These are phyloP conservation scores for Halophytophthora polymorphica DNA, from an alignment of 352 stramenopile species.

Conservation along the genomic window DNA sequence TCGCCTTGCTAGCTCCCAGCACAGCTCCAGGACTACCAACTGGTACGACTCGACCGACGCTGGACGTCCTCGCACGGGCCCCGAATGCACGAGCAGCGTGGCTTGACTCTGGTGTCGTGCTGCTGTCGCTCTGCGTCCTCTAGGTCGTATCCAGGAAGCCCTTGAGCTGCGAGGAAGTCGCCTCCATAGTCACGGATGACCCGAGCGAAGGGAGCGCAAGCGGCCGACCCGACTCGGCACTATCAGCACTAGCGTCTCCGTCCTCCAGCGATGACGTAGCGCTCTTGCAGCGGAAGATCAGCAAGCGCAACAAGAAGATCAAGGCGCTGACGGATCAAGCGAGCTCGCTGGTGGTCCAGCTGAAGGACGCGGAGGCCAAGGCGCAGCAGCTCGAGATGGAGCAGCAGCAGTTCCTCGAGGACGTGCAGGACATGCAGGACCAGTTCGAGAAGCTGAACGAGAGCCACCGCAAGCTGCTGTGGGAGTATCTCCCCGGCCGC, in stretches of 20 bases:
- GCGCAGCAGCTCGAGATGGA: constrained; percentile 83
- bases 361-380: constrained; percentile 46
- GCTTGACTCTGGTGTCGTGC: not conserved
- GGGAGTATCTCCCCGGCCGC: constrained; percentile 65
- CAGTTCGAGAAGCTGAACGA: constrained; percentile 66
- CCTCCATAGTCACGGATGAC: constrained; percentile 5
- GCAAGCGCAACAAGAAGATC: constrained; percentile 54
- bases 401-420: constrained; percentile 79
- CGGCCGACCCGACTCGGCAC: too few species aligned
- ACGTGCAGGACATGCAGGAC: constrained; percentile 69
- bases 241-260: too few species aligned
- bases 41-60: too few species aligned
- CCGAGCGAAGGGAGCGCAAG: not conserved
- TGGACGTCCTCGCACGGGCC: not conserved
- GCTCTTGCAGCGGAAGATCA: constrained; percentile 18
- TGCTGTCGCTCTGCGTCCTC: not conserved
- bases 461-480: constrained; percentile 66
- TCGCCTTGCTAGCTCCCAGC: constrained; percentile 3
- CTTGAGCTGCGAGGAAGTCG: constrained; percentile 9
- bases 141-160: constrained; percentile 21
- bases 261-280: too few species aligned
- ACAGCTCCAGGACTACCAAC: constrained; percentile 23
- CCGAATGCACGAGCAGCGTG: not conserved
- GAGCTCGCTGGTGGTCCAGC: constrained; percentile 35
- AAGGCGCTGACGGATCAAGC: constrained; percentile 36